Evolutionary conservation across 352 stramenopile species (phyloP), one percentile per base, ranked within the genome.

Genomic region (Globisporangium iwayamae): DNA sequence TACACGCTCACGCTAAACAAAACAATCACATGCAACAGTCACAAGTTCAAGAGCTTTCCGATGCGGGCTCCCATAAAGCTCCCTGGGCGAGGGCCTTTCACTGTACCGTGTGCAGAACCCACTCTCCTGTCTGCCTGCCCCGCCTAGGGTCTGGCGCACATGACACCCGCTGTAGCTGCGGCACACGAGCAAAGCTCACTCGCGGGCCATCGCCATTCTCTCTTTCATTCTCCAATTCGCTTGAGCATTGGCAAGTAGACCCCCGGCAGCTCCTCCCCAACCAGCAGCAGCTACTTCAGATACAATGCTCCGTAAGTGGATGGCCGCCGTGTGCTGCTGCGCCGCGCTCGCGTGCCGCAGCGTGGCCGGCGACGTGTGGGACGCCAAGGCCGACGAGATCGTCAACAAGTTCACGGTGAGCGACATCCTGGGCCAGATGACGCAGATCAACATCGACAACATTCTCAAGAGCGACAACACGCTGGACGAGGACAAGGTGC

Each of bases 351-450:
- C 70, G 7, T 47, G 70, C 9, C 62, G 66, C 36, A 34, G 52
- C 20, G 59, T 76, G 2, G 61, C 48, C 4, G 68, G 69, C 47
- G 66, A 70, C 65, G 65, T 66, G 58, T 66, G 64, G 57, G 80
- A 84, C 36, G 63, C 71, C 10, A 63, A 78, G 45, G 78, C 74
- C 3, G 63, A 86, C 46, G 67, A 69, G 32, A 90, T 93, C 58
- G 71, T 91, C 38, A 68, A 74, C 60, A 63, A 65, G 57, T 78
- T 87, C 71, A 76, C 64, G 36, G 68, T 85, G 22, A 78, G 90
- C 25, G 78, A 84, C 14, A 81, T 90, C 47, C 70, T 94, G 38
- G 84, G 82, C 3, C 87, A 96, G 69, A 93, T 96, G 85, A 83
- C 80, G 25, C 87, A 96, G 70, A 81, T 96, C 66, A 88, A 93